Evolutionary conservation across 164 flowering plant genomes (phyloP).

Genomic region (Annona squamosa): DNA sequence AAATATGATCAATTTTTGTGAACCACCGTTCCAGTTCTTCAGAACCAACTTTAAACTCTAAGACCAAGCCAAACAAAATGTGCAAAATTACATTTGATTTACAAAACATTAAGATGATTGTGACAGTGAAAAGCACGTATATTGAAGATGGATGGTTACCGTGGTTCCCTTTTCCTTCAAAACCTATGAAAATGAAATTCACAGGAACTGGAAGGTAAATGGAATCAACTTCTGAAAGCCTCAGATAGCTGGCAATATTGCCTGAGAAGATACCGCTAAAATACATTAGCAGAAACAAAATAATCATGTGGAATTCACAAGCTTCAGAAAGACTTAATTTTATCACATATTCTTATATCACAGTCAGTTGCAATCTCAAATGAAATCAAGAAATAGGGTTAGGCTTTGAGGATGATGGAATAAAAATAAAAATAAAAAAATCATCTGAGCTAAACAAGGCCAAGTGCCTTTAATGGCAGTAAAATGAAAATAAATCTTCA

Average conservation of each 20-base stretch:
- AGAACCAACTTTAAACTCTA: constrained; percentile 70
- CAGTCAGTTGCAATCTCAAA: background rate
- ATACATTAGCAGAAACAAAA: background rate
- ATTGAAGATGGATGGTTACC: constrained; percentile 33
- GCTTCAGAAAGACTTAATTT: background rate
- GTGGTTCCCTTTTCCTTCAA: constrained; percentile 95
- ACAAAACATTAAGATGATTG: background rate
- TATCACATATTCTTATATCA: background rate
- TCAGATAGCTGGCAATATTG: constrained; percentile 69
- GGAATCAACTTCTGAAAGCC: constrained; percentile 80
- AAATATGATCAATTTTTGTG: constrained; percentile 83
- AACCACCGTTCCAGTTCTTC: constrained; percentile 97
- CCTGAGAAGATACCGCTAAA: constrained; percentile 37
- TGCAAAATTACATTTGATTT: background rate
- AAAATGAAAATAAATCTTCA: too few species aligned
- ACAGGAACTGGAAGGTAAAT: constrained; percentile 86
- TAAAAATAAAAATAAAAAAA: too few species aligned
- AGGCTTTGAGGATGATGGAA: background rate
- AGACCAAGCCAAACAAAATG: background rate
- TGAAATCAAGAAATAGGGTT: background rate
- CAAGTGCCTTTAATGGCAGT: too few species aligned
- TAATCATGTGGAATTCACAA: background rate
- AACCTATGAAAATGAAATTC: constrained; percentile 92
- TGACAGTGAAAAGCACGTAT: background rate
- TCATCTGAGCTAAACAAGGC: too few species aligned